These are phyloP conservation scores for Aspergillus campestris DNA, from an alignment of 495 filamentous ascomycete species.

Conservation along the genomic window DNA sequence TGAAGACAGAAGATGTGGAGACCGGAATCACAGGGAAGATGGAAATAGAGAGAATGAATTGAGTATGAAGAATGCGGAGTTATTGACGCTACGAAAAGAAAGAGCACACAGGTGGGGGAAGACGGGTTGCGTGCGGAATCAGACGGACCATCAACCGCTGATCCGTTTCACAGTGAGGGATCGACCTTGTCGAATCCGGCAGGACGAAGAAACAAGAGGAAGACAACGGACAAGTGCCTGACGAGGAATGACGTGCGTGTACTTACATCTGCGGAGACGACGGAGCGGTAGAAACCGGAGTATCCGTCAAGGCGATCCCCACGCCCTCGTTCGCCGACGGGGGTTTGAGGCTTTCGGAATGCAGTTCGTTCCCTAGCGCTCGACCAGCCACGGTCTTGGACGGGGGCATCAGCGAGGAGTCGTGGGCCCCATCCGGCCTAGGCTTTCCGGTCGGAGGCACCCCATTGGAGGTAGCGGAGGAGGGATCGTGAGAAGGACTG, in stretches of 20 bases:
- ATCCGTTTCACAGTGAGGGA: no score
- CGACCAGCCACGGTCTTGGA: conserved; percentile 37
- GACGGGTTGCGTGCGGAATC: no score
- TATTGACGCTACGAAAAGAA: no score
- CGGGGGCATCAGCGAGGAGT: conserved; percentile 29
- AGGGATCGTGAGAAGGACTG: conserved; percentile 14
- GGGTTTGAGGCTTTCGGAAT: conserved; percentile 39
- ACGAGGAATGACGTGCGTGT: conserved; percentile 9
- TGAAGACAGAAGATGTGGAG: no score
- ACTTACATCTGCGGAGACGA: conserved; percentile 65
- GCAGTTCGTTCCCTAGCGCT: conserved; percentile 41
- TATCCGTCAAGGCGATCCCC: conserved; percentile 56
- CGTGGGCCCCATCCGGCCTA: conserved; percentile 23
- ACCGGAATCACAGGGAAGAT: not conserved
- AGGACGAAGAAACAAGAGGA: conserved; percentile 4
- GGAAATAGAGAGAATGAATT: not conserved
- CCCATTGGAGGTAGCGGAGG: conserved; percentile 10
- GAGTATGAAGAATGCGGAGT: no score
- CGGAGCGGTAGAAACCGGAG: conserved; percentile 59
- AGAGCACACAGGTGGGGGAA: no score
- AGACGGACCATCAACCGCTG: no score
- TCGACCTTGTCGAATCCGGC: not conserved
- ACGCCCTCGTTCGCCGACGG: conserved; percentile 42
- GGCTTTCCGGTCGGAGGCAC: conserved; percentile 13
- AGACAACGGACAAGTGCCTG: conserved; percentile 8